A percentile compares a stretch with the other conserved stretches of the same genome.
Evolutionary conservation across 805 yeast genomes (phyloP).

Genomic region (Wickerhamiella vanderwaltii): DNA sequence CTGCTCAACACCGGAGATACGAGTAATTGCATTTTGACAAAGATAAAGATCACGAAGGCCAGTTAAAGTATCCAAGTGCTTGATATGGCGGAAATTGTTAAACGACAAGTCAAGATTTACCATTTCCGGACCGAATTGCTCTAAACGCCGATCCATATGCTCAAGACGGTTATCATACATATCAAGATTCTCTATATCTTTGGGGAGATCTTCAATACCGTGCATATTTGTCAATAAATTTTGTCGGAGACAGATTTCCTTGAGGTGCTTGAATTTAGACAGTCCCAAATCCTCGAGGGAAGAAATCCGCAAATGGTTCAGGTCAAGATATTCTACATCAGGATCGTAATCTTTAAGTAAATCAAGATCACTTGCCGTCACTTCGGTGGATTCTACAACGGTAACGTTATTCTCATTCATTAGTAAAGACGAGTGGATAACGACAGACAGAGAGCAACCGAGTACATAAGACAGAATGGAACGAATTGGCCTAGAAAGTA

Average conservation of each 20-base stretch:
- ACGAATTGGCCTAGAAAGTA: no score
- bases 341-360: constrained; percentile 36
- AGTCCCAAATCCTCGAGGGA: constrained; percentile 40
- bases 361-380: constrained; percentile 47
- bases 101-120: constrained; percentile 69
- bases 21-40: constrained; percentile 76
- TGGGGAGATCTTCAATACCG: constrained; percentile 50
- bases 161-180: constrained; percentile 83
- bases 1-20: constrained; percentile 53
- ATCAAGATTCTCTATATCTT: constrained; percentile 62
- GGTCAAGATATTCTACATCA: constrained; percentile 42
- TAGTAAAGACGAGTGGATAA: no score
- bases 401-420: constrained; percentile 6
- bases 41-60: constrained; percentile 61
- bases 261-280: constrained; percentile 39
- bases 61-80: constrained; percentile 53
- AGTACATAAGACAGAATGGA: no score
- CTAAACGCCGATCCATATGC: constrained; percentile 58
- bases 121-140: constrained; percentile 37
- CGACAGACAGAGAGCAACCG: no score
- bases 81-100: constrained; percentile 76
- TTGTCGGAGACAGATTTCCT: constrained; percentile 63
- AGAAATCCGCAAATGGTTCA: constrained; percentile 45
- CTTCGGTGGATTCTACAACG: constrained; percentile 25
- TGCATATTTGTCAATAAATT: constrained; percentile 65